These are phyloP conservation scores for Henckelia pumila DNA, from an alignment of 257 asterid species.

Conservation along the genomic window DNA sequence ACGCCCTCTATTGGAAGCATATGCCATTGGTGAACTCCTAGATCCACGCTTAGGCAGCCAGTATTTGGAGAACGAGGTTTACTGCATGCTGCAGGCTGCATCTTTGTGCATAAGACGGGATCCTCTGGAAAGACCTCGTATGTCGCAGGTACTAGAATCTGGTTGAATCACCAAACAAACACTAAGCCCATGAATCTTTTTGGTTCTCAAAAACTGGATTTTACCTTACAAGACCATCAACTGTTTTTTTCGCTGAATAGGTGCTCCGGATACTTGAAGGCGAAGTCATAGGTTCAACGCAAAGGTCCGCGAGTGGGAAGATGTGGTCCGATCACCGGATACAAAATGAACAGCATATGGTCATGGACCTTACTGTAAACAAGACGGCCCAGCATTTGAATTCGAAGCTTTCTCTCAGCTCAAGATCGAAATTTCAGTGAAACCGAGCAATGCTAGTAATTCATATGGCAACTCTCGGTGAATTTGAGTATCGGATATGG, in stretches of 20 bases:
- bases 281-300: slow-evolving; percentile 55
- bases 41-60: slow-evolving; percentile 65
- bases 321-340: slow-evolving; percentile 35
- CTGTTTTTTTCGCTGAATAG: slow-evolving; percentile 27
- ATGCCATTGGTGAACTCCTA: slow-evolving; percentile 64
- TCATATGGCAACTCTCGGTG: neutral
- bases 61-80: slow-evolving; percentile 67
- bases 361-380: slow-evolving; percentile 33
- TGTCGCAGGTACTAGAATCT: slow-evolving; percentile 72
- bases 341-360: slow-evolving; percentile 38
- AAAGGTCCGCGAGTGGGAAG: neutral
- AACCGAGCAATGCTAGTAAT: neutral
- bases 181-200: no score
- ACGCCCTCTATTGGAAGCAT: slow-evolving; percentile 80
- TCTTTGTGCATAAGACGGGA: slow-evolving; percentile 84
- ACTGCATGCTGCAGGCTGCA: slow-evolving; percentile 89
- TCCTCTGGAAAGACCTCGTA: slow-evolving; percentile 87
- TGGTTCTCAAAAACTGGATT: neutral
- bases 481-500: neutral
- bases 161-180: neutral
- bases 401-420: slow-evolving; percentile 43
- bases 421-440: slow-evolving; percentile 19
- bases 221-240: no score
- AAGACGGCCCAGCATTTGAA: slow-evolving; percentile 47
- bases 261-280: slow-evolving; percentile 89